Percentiles rank a stretch among this genome's conserved stretches.
Evolutionary conservation across 805 yeast genomes (phyloP).

Genomic region (Cyberlindnera americana): DNA sequence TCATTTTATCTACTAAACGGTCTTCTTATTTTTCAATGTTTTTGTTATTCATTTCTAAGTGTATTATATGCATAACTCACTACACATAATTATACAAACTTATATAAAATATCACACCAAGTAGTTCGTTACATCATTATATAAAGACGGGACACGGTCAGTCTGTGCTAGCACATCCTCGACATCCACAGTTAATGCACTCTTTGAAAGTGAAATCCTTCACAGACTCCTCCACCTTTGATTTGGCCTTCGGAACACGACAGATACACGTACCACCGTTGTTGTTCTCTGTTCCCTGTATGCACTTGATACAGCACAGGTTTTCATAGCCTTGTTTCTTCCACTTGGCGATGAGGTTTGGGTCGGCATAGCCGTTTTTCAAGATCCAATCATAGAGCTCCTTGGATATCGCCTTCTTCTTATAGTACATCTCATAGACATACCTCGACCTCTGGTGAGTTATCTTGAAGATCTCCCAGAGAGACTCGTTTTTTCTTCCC

Average conservation of each 20-base stretch:
- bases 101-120: no score
- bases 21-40: not conserved
- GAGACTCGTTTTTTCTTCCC: constrained; percentile 47
- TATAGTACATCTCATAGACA: constrained; percentile 69
- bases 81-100: not conserved
- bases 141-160: constrained; percentile 27
- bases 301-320: constrained; percentile 79
- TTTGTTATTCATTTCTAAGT: constrained; percentile 6
- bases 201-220: constrained; percentile 37
- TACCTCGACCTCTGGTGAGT: constrained; percentile 75
- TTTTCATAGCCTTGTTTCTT: constrained; percentile 82
- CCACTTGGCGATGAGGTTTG: constrained; percentile 77
- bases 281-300: constrained; percentile 56
- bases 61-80: constrained; percentile 8
- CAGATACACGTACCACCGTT: constrained; percentile 77
- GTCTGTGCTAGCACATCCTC: constrained; percentile 78
- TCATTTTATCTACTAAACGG: not conserved
- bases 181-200: constrained; percentile 82
- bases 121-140: not conserved
- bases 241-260: constrained; percentile 62
- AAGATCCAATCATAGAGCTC: constrained; percentile 74
- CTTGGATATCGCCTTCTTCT: constrained; percentile 59
- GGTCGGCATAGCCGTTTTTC: constrained; percentile 63
- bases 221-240: constrained; percentile 38
- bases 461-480: constrained; percentile 70